These are phyloP conservation scores for Apiospora rasikravindrae DNA, from an alignment of 2,329 filamentous ascomycete species.

Conservation along the genomic window DNA sequence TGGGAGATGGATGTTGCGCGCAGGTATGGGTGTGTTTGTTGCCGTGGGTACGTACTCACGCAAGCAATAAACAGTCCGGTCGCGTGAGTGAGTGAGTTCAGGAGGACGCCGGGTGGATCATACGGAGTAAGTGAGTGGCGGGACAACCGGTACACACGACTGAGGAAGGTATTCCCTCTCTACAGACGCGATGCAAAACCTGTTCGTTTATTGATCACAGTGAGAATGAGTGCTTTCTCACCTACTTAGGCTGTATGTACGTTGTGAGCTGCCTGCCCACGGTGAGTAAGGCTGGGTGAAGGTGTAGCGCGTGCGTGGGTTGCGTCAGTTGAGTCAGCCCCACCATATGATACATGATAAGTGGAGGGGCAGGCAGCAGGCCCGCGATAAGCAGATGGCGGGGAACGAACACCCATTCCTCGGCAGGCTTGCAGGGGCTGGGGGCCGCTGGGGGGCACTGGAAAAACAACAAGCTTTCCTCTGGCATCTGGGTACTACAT, in stretches of 20 bases:
- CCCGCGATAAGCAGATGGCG: not conserved
- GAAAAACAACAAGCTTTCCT: not conserved
- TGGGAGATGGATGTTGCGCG: not conserved
- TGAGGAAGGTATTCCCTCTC: no score
- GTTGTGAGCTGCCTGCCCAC: not conserved
- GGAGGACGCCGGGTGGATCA: not conserved
- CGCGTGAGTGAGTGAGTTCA: not conserved
- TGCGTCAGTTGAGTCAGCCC: slow-evolving; percentile 12
- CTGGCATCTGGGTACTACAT: not conserved
- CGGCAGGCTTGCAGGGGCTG: not conserved
- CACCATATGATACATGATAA: slow-evolving; percentile 11
- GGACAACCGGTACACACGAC: not conserved
- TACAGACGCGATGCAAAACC: not conserved
- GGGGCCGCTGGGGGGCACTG: not conserved
- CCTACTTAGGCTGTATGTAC: not conserved
- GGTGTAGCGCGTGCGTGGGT: slow-evolving; percentile 2
- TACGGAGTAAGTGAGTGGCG: not conserved
- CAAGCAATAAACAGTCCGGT: not conserved
- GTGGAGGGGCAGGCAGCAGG: slow-evolving; percentile 16
- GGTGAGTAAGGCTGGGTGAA: slow-evolving; percentile 17
- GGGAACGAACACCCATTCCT: not conserved
- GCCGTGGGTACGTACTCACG: not conserved
- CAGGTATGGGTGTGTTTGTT: not conserved
- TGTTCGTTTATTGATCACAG: not conserved
- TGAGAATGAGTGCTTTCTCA: not conserved